Evolutionary conservation across 1,284 basidiomycete genomes (phyloP), one percentile per base, ranked within the genome.

Genomic region (Sporisorium iseilematis-ciliati): DNA sequence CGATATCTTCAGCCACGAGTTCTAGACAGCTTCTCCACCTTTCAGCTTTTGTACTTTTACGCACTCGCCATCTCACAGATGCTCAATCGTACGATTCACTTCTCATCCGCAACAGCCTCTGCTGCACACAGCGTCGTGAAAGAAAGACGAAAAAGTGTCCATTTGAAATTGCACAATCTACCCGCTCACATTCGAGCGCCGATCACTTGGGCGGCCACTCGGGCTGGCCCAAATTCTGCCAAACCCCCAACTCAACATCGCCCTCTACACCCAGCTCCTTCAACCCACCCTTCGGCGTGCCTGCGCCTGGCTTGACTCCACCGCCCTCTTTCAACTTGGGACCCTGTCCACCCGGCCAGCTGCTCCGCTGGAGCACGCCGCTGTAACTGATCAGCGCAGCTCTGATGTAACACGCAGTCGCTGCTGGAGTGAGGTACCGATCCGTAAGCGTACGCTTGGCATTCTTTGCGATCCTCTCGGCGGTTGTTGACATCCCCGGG

Each of bases 181-280:
- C 31, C 31, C n/a, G 31, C 31, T 33, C 31, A n/a, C n/a, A n/a
- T 33, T 33, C 29, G 31, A 33, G 31, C 12, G 35, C 35, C 10
- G 12, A 38, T 54, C 40, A 65, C 26, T 54, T 18, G 8, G 75
- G 78, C 20, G 77, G 75, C 77, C 77, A 79, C 25, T 77, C 68
- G 1, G 77, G 77, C 54, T 57, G 59, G 16, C 75, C 77, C 40
- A 79, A 57, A 35, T 73, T 66, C 4, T 10, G 20, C 78, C 78
- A 80, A 7, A 77, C 70, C 2, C 74, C 66, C n/a, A 59, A 51
- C 66, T 80, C 78, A 3, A 80, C 52, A 58, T 80, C 78, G 5
- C 78, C 78, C 23, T 55, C 40, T 11, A 77, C 68, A 7, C 61
- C 66, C 55, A 70, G 43, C 54, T 62, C 53, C 42, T 76, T 74